Base-by-base conservation (phyloP, 2,329 filamentous ascomycete genomes). In the Conoideocrella luteorostrata region DNA sequence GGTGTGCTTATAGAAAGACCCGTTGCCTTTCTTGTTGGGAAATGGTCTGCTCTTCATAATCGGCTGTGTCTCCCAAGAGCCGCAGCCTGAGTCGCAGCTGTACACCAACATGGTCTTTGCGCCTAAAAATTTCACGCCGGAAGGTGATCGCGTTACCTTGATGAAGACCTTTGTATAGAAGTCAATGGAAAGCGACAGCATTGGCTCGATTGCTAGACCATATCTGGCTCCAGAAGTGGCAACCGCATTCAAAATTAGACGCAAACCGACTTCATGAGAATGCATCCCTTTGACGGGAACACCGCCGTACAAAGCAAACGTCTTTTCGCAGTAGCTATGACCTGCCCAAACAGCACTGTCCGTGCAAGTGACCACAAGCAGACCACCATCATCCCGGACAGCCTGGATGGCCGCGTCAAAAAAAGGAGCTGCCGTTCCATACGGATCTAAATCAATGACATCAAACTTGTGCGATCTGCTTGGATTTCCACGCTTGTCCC, bases 281-380 rank as follows among this genome's bases (percentile, higher is more conserved):
- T 88, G 83, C 39, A 78, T 72, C 1, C 89, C 90, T 66, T 95
- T 95, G 47, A 91, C 68, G 0, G 93, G 88, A 13, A 90, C 70
- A 26, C 93, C 93, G 4, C 93, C 93, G 58, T 98, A 98, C n/a
- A 95, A 72, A 1, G 91, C 83, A 62, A 83, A 98, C 3, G 88
- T 80, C 70, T 98, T 98, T 63, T 98, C 93, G 2, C 87, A 82
- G 59, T 97, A 98, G 44, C 90, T 88, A 53, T 88, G 86, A 0
- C 91, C 95, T 1, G 91, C 91, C 77, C 90, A 98, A 3, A 98
- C 88, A 9, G 86, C 89, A 9, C 91, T 90, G 63, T 98, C 93
- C 0, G 93, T 98, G 65, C 93, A 98, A 2, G 93, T 98, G 5
- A 98, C 86, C 61, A 90, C 96, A 4, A 98, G 75, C 30, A 98